These are phyloP conservation scores for Aspergillus awamori DNA, from an alignment of 2,329 filamentous ascomycete species.

Conservation along the genomic window DNA sequence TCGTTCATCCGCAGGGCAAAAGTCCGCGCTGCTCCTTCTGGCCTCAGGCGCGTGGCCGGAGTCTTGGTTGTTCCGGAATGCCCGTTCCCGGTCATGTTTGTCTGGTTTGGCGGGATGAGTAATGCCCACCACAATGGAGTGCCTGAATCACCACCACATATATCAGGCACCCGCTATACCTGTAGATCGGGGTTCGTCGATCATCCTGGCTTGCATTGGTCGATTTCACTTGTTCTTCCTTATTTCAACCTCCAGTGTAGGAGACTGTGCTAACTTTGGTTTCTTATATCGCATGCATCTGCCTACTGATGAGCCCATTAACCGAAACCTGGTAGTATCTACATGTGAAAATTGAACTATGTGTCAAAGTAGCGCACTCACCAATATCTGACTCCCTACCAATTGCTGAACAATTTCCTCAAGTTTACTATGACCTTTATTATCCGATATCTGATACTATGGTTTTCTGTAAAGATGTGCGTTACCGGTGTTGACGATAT, in stretches of 20 bases:
- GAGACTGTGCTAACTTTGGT: background rate
- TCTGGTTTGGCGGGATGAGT: slow-evolving; percentile 1
- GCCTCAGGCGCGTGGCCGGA: slow-evolving; percentile 29
- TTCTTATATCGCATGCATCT: background rate
- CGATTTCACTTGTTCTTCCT: background rate
- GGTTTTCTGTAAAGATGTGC: too few species aligned
- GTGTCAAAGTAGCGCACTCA: background rate
- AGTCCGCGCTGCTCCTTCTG: slow-evolving; percentile 24
- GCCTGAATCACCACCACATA: background rate
- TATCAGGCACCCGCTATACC: background rate
- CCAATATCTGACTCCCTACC: background rate
- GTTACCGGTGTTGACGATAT: background rate
- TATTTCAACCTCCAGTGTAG: background rate
- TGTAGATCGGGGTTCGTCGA: slow-evolving; percentile 1
- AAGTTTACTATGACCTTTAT: too few species aligned
- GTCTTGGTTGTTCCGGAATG: slow-evolving; percentile 16
- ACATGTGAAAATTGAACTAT: background rate
- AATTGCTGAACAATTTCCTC: background rate
- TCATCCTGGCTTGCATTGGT: background rate
- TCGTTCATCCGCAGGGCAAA: slow-evolving; percentile 24
- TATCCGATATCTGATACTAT: too few species aligned
- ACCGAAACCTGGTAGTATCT: background rate
- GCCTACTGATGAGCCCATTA: background rate
- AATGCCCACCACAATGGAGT: background rate
- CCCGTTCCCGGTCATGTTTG: slow-evolving; percentile 13